Base-by-base conservation (phyloP, 768 basidiomycete species). In the Lactarius evosmus region DNA sequence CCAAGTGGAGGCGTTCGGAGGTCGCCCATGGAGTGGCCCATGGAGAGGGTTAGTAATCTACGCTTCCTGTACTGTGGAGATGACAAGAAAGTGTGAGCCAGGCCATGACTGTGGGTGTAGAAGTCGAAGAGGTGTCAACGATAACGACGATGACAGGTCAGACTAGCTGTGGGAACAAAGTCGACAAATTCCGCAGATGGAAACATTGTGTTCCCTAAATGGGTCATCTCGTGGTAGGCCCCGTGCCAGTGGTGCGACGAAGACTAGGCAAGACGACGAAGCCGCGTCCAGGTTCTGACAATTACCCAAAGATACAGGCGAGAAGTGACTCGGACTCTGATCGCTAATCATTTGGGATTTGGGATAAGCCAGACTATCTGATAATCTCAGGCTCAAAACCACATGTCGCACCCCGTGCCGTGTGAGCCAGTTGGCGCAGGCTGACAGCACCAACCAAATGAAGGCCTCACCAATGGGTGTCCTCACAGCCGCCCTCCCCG, bases 141-240 rank as follows among this genome's bases (percentile, higher is more conserved):
- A 49, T 49, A 49, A 49, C 46, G 12, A 25, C 7, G 25, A 25
- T 49, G 46, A 49, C 46, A 25, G 7, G 46, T 25, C 14, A 12
- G 46, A 49, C 46, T 49, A 49, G 46, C 46, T 49, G 62, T 62
- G 63, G 44, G 63, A 58, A 49, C 16, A 7, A 25, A 25, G 62
- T 30, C 17, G 41, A 54, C 27, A 19, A 55, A 11, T n/a, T 12
- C 58, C 58, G 25, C n/a, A 60, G 60, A 64, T 30, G 53, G 63
- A 25, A 56, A 64, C 29, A 64, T 64, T 64, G n/a, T 14, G 25
- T 63, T 55, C 40, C 58, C 29, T 36, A 38, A 64, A 55, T 38
- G 11, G 33, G 58, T 40, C 22, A 5, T 27, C 46, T 49, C 44
- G 44, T 46, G 41, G 44, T 22, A 46, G 5, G 44, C 46, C 46